Percentiles rank a stretch among this genome's conserved stretches.
Conservation (phyloP, 805 yeast species). For the Sugiyamaella mastotermitis region DNA sequence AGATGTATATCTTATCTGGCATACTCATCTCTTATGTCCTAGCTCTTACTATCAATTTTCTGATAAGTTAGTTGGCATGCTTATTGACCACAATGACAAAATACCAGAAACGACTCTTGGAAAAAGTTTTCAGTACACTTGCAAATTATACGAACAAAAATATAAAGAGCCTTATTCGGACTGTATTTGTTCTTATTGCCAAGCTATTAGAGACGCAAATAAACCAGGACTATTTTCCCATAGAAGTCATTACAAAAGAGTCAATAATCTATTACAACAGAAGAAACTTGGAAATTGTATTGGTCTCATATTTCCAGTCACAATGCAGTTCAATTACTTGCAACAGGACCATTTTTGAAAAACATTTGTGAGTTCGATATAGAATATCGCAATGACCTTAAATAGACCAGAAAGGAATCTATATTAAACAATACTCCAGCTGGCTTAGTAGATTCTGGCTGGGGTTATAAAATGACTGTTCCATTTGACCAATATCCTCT, state of each 20-base stretch:
- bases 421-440: no score
- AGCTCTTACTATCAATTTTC: slow-evolving; percentile 4
- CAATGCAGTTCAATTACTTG: slow-evolving; percentile 7
- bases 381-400: no score
- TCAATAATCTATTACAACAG: not conserved
- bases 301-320: slow-evolving; percentile 12
- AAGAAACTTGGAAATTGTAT: not conserved
- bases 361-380: no score
- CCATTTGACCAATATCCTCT: no score
- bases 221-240: slow-evolving; percentile 5
- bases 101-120: slow-evolving; percentile 8
- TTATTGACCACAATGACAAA: slow-evolving; percentile 17
- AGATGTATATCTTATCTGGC: slow-evolving; percentile 22
- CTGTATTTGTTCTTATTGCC: slow-evolving; percentile 16
- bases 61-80: not conserved
- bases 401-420: no score
- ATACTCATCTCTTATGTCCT: slow-evolving; percentile 19
- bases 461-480: no score
- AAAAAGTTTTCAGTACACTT: slow-evolving; percentile 7
- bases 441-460: no score
- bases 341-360: not conserved
- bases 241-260: not conserved
- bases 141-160: slow-evolving; percentile 7
- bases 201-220: slow-evolving; percentile 10
- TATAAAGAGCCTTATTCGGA: slow-evolving; percentile 13